These are phyloP conservation scores for Periconia sp. DNA, from an alignment of 2,329 filamentous ascomycete genomes.

Conservation along the genomic window DNA sequence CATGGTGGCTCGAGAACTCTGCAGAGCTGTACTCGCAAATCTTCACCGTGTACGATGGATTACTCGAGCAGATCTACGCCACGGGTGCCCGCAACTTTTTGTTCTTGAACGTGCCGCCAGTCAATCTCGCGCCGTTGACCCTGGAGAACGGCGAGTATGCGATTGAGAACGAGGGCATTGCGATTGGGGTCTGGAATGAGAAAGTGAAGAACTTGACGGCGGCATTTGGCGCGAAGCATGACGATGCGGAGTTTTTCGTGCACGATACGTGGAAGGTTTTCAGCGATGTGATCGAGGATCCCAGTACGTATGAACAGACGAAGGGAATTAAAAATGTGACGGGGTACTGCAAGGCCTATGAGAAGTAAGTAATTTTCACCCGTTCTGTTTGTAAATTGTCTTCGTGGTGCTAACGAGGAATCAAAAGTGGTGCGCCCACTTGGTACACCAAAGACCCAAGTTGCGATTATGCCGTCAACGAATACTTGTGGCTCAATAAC, in stretches of 20 bases:
- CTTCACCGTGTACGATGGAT: conserved; percentile 40
- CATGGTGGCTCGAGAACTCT: conserved; percentile 46
- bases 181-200: conserved; percentile 56
- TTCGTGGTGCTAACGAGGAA: conserved; percentile 7
- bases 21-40: conserved; percentile 35
- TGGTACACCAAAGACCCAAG: conserved; percentile 44
- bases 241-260: conserved; percentile 51
- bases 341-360: conserved; percentile 56
- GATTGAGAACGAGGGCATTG: conserved; percentile 41
- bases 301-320: conserved; percentile 53
- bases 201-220: conserved; percentile 47
- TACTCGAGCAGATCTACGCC: conserved; percentile 46
- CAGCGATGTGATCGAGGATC: conserved; percentile 55
- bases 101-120: conserved; percentile 49
- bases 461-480: conserved; percentile 59
- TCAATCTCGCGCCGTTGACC: conserved; percentile 57
- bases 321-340: conserved; percentile 58
- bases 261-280: conserved; percentile 59
- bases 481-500: conserved; percentile 67
- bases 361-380: conserved; percentile 41
- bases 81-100: conserved; percentile 54
- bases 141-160: conserved; percentile 41
- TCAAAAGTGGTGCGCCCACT: conserved; percentile 37
- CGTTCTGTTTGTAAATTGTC: background rate
- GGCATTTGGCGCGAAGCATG: conserved; percentile 38